These are phyloP conservation scores for Penicillium mononematosum DNA, from an alignment of 495 filamentous ascomycete genomes.

Conservation along the genomic window DNA sequence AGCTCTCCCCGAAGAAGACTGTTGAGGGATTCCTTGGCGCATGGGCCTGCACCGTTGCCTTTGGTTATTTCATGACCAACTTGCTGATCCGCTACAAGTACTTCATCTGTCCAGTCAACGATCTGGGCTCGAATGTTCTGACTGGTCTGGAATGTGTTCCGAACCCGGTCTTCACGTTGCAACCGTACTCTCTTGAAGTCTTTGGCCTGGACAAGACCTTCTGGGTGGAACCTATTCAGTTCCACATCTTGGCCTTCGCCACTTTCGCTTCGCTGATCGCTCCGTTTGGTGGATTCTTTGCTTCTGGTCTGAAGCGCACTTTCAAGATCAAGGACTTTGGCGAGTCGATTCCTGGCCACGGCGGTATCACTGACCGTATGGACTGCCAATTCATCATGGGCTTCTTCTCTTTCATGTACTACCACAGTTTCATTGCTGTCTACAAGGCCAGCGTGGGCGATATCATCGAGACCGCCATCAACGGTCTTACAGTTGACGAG, in stretches of 20 bases:
- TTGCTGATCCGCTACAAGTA: conserved; percentile 90
- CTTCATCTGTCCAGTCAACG: conserved; percentile 97
- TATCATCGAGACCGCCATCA: conserved; percentile 86
- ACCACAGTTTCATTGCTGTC: conserved; percentile 92
- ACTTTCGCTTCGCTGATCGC: conserved; percentile 96
- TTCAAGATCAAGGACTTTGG: conserved; percentile 99
- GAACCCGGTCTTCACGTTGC: conserved; percentile 88
- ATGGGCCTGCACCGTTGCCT: conserved; percentile 90
- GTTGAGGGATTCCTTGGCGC: conserved; percentile 97
- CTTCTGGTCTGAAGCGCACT: conserved; percentile 93
- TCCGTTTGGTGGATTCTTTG: conserved; percentile 98
- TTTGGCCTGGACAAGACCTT: conserved; percentile 59
- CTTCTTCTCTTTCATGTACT: conserved; percentile 97
- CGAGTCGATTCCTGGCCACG: conserved; percentile 95
- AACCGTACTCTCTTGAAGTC: conserved; percentile 70
- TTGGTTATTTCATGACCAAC: conserved; percentile 81
- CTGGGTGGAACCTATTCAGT: conserved; percentile 83
- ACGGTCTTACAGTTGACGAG: conserved; percentile 76
- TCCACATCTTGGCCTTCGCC: conserved; percentile 87
- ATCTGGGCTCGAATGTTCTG: conserved; percentile 89
- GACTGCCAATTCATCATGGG: conserved; percentile 99
- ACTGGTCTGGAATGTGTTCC: conserved; percentile 87
- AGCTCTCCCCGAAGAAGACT: conserved; percentile 98
- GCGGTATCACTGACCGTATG: conserved; percentile 98
- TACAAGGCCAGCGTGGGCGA: conserved; percentile 77